Evolutionary conservation across 768 basidiomycete genomes (phyloP).

Genomic region (Tulasnella calospora): DNA sequence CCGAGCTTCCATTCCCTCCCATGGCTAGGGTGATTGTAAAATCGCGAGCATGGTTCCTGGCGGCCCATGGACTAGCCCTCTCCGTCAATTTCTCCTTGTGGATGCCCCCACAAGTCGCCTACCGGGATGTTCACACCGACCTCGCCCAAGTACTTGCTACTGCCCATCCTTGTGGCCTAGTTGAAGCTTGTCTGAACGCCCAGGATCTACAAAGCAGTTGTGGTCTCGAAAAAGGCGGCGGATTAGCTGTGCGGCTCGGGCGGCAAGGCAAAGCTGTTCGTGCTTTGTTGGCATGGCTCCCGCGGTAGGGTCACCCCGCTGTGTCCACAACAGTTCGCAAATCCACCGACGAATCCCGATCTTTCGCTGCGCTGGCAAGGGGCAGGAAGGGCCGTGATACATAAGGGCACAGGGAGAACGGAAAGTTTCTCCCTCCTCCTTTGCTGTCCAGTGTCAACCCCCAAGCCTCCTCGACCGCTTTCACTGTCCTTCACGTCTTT

Average conservation of each 20-base stretch:
- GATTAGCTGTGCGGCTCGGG: neutral
- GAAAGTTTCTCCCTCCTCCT: neutral
- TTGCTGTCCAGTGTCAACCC: neutral
- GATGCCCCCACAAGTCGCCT: neutral
- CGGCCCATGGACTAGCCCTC: too few species aligned
- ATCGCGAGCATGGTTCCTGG: neutral
- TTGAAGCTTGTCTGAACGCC: neutral
- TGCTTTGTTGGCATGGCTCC: neutral
- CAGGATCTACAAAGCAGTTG: neutral
- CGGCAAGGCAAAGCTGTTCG: neutral
- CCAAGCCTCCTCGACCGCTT: neutral
- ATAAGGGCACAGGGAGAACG: neutral
- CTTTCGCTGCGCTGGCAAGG: neutral
- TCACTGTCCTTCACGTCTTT: neutral
- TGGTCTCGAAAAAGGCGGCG: neutral
- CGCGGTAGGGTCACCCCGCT: neutral
- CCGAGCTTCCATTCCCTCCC: neutral
- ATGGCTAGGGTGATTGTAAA: neutral
- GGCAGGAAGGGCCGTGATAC: neutral
- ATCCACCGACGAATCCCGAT: neutral
- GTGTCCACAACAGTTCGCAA: neutral
- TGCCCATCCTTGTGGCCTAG: neutral
- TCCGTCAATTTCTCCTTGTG: neutral
- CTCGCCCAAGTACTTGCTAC: neutral
- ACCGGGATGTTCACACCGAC: neutral